Evolutionary conservation across 2,329 filamentous ascomycete species (phyloP).

Genomic region (Epichloe amarillans): DNA sequence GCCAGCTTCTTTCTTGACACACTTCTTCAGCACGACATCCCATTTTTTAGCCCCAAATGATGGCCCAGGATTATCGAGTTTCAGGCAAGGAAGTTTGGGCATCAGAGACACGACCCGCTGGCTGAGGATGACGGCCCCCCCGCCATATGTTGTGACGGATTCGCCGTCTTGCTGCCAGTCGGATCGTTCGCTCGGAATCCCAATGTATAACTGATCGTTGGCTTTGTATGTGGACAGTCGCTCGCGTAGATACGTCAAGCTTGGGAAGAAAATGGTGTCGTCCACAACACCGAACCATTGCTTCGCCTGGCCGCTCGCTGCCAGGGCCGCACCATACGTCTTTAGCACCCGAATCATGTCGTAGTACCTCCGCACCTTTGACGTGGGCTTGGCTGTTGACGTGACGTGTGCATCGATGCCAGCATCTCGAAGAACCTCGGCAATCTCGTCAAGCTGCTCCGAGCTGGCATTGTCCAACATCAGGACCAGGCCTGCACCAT

Average conservation of each 20-base stretch:
- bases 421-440: conserved; percentile 16
- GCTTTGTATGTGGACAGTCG: conserved; percentile 23
- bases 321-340: conserved; percentile 19
- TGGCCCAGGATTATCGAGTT: conserved; percentile 7
- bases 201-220: conserved; percentile 24
- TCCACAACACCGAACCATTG: conserved; percentile 31
- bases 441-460: conserved; percentile 19
- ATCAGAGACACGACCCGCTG: conserved; percentile 20
- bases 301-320: conserved; percentile 23
- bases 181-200: conserved; percentile 28
- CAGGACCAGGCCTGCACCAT: conserved; percentile 30
- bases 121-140: conserved; percentile 30
- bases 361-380: conserved; percentile 22
- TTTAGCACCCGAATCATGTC: conserved; percentile 24
- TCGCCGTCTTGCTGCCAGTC: conserved; percentile 29
- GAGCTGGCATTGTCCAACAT: conserved; percentile 25
- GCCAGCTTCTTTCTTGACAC: conserved; percentile 21
- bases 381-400: conserved; percentile 17
- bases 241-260: conserved; percentile 24
- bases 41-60: conserved; percentile 19
- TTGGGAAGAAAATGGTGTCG: conserved; percentile 33
- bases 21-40: conserved; percentile 29
- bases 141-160: conserved; percentile 27
- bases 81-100: conserved; percentile 25
- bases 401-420: conserved; percentile 28